Evolutionary conservation across 106 monocot species (phyloP).

Genomic region (Allium cepa): DNA sequence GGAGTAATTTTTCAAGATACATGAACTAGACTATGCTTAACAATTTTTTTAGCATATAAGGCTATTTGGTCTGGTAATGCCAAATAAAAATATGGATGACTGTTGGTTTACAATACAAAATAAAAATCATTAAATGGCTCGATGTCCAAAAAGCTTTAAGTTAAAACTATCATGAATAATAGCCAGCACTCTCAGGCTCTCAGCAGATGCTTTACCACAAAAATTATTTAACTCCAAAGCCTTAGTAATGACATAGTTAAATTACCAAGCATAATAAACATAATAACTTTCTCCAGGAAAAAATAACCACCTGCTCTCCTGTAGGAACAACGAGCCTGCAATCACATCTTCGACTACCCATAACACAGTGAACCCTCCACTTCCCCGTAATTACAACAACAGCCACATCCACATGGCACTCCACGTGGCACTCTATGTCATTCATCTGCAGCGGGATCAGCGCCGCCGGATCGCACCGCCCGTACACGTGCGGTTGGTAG

Average conservation of each 20-base stretch:
- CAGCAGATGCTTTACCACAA: too few species aligned
- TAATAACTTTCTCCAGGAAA: not conserved
- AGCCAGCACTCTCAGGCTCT: too few species aligned
- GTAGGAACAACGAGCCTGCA: slow-evolving; percentile 74
- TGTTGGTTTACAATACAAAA: too few species aligned
- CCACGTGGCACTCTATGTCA: slow-evolving; percentile 30
- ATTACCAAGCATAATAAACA: not conserved
- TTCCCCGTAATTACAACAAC: slow-evolving; percentile 37
- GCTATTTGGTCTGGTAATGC: too few species aligned
- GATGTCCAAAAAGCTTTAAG: too few species aligned
- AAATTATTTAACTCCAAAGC: too few species aligned
- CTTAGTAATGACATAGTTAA: not conserved
- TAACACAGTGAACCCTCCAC: slow-evolving; percentile 88
- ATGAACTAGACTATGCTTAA: too few species aligned
- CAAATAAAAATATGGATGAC: too few species aligned
- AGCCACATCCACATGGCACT: slow-evolving; percentile 54
- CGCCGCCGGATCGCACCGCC: slow-evolving; percentile 72
- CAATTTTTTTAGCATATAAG: too few species aligned
- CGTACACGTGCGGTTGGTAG: slow-evolving; percentile 91
- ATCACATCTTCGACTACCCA: slow-evolving; percentile 52
- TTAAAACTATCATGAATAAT: too few species aligned
- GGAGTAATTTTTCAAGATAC: too few species aligned
- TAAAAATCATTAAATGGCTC: too few species aligned
- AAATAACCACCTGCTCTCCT: slow-evolving; percentile 59
- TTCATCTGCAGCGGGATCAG: slow-evolving; percentile 86